These are phyloP conservation scores for Microthlaspi erraticum DNA, from an alignment of 345 rosid genomes.

Conservation along the genomic window DNA sequence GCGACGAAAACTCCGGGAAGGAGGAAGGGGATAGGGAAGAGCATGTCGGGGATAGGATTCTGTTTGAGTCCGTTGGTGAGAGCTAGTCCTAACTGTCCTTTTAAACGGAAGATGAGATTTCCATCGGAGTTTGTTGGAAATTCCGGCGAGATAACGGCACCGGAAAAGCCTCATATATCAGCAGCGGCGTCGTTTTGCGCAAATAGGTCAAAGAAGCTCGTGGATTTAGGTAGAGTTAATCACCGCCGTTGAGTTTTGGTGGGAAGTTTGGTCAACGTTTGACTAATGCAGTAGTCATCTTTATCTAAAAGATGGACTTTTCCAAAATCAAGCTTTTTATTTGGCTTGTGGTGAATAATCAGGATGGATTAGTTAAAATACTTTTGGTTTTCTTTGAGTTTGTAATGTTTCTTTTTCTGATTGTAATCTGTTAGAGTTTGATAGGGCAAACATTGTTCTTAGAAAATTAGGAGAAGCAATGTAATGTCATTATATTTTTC, in stretches of 20 bases:
- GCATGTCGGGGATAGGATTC: constrained; percentile 65
- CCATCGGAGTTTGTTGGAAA: constrained; percentile 48
- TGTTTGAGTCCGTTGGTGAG: constrained; percentile 92
- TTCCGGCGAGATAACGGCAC: constrained; percentile 53
- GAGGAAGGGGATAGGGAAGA: constrained; percentile 50
- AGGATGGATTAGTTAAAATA: not conserved
- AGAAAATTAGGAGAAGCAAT: constrained; percentile 15
- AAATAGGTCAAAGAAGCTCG: constrained; percentile 87
- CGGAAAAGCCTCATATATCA: constrained; percentile 67
- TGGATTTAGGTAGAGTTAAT: constrained; percentile 75
- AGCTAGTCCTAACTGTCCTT: constrained; percentile 75
- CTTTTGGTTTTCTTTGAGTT: not conserved
- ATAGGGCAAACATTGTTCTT: constrained; percentile 19
- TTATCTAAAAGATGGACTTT: constrained; percentile 23
- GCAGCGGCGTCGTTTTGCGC: constrained; percentile 74
- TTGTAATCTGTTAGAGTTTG: constrained; percentile 27
- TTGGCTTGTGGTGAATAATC: constrained; percentile 31
- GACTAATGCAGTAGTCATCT: constrained; percentile 15
- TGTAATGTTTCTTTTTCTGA: not conserved
- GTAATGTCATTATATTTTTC: not conserved
- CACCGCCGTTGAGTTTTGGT: constrained; percentile 59
- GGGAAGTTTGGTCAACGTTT: constrained; percentile 42
- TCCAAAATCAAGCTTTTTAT: constrained; percentile 23
- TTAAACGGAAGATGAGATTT: constrained; percentile 60
- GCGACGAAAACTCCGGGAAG: constrained; percentile 42